Evolutionary conservation across 1,284 basidiomycete genomes (phyloP), one percentile per base, ranked within the genome.

Genomic region (Leccinum solheimii): DNA sequence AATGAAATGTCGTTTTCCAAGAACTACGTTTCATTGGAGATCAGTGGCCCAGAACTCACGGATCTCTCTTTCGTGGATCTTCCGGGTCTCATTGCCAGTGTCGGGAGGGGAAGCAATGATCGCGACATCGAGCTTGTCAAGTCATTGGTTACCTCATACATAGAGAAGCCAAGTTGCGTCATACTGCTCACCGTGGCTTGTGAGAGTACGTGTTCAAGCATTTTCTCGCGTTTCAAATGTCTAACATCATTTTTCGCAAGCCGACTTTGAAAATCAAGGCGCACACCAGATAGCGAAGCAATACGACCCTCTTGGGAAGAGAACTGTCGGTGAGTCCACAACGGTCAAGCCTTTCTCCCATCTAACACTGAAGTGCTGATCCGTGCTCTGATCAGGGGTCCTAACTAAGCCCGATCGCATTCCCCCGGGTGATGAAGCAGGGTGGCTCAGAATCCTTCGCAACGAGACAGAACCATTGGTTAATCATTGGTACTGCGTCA

Each of bases 351-450:
- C 5, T 21, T 21, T 19, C n/a, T n/a, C 14, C 26, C 27, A 19
- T 55, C 23, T 5, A 36, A 14, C 34, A 14, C 34, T 14, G 3
- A 5, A 51, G 4, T 11, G 36, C n/a, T 1, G 5, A 62, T 8
- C 13, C 32, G 26, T 48, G 19, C 16, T 19, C 21, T 21, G 16
- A 13, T 19, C 40, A 92, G 91, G 90, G 59, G 90, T 92, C 16
- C 78, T 93, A 16, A 93, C 91, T 0, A 93, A 92, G 69, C 88
- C 90, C 0, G 91, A 93, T 69, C 83, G 86, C 3, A 89, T 92
- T 53, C 83, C 82, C 0, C 6, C 67, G 0, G 89, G 88, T 0
- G 86, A 90, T 32, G 86, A 91, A 64, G 66, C 70, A 0, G 67
- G 66, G 1, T 92, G 90, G 91, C 62, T 90, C 8, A 70, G 72